Percentiles rank a stretch among this genome's conserved stretches.
Conservation (phyloP, 805 yeast species). For the Nakazawaea wickerhamii region DNA sequence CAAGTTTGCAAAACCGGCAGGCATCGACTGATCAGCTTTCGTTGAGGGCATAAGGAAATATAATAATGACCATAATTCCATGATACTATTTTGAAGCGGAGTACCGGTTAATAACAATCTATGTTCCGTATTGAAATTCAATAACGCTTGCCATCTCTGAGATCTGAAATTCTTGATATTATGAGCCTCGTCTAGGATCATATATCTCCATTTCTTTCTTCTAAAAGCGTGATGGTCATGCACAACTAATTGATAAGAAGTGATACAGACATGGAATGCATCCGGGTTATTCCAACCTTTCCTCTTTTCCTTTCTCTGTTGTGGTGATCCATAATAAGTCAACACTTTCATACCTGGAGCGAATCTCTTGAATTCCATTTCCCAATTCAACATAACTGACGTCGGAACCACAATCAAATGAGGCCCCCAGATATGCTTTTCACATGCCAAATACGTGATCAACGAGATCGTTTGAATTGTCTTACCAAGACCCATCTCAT, state of each 20-base stretch:
- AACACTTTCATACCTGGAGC: conserved; percentile 96
- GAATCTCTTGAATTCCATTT: conserved; percentile 96
- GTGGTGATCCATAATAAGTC: conserved; percentile 96
- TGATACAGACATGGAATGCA: conserved; percentile 93
- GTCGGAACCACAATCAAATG: conserved; percentile 97
- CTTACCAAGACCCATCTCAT: conserved; percentile 98
- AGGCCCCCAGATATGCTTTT: conserved; percentile 95
- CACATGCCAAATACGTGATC: conserved; percentile 85
- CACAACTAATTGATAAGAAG: conserved; percentile 95
- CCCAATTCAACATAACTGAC: conserved; percentile 97
- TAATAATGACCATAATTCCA: conserved; percentile 92
- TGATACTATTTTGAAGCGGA: conserved; percentile 89
- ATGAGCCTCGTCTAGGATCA: conserved; percentile 98
- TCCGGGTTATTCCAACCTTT: conserved; percentile 97
- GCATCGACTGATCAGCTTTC: conserved; percentile 66
- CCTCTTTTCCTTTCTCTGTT: conserved; percentile 91
- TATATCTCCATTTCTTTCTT: conserved; percentile 90
- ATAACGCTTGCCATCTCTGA: conserved; percentile 92
- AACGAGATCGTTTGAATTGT: conserved; percentile 94
- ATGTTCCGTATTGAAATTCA: conserved; percentile 89
- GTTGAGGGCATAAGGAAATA: conserved; percentile 95
- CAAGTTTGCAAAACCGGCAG: conserved; percentile 93
- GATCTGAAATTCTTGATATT: conserved; percentile 95
- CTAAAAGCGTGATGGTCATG: conserved; percentile 94
- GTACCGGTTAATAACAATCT: conserved; percentile 92